Conservation (phyloP, 441 rosid species). For the Hura crepitans region DNA sequence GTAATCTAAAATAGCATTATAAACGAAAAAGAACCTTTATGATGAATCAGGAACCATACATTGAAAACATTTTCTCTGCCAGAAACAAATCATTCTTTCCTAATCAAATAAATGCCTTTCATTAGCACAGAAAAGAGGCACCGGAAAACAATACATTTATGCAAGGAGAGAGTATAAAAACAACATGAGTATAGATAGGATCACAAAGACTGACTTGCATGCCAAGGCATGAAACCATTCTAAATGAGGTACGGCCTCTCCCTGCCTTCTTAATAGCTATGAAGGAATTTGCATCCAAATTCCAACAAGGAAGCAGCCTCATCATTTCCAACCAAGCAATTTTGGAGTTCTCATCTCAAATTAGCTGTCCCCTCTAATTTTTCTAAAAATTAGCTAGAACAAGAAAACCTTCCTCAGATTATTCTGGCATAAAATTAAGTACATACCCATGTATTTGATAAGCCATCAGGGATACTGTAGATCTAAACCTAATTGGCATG, state of each 20-base stretch:
- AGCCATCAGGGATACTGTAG: neutral
- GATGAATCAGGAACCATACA: too few species aligned
- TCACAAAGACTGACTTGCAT: neutral
- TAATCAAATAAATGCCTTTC: neutral
- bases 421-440: neutral
- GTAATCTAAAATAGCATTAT: too few species aligned
- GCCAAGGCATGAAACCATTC: neutral
- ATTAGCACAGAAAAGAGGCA: constrained; percentile 1
- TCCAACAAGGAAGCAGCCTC: neutral
- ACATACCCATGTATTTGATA: too few species aligned
- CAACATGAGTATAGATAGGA: neutral
- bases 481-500: neutral
- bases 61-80: too few species aligned
- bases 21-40: too few species aligned
- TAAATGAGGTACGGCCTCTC: too few species aligned
- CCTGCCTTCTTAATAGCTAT: neutral
- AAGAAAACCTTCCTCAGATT: neutral
- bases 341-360: neutral
- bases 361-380: neutral
- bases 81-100: neutral
- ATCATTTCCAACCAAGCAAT: neutral
- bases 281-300: neutral
- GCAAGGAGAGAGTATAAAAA: neutral
- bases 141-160: neutral
- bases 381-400: neutral